These are phyloP conservation scores for Hyaloscypha finlandica DNA, from an alignment of 495 filamentous ascomycete genomes.

Conservation along the genomic window DNA sequence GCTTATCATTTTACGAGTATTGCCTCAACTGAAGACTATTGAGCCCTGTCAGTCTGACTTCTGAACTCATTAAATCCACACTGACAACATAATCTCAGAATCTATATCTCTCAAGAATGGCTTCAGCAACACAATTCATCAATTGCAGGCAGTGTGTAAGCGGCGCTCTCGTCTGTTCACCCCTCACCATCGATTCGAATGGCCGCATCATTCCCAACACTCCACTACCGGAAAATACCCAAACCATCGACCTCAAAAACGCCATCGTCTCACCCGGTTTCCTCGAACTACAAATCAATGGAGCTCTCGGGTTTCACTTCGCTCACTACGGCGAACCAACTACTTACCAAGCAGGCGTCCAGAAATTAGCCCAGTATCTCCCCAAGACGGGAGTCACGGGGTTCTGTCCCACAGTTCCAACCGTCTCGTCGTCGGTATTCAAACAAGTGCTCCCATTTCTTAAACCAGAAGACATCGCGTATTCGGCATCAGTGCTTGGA, in stretches of 20 bases:
- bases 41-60: neutral
- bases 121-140: slow-evolving; percentile 35
- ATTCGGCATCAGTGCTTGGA: slow-evolving; percentile 63
- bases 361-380: slow-evolving; percentile 55
- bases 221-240: slow-evolving; percentile 33
- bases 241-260: slow-evolving; percentile 58
- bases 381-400: slow-evolving; percentile 64
- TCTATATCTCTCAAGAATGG: slow-evolving; percentile 12
- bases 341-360: slow-evolving; percentile 55
- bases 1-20: neutral
- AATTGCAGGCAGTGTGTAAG: slow-evolving; percentile 45
- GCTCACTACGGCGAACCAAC: slow-evolving; percentile 56
- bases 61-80: neutral
- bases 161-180: slow-evolving; percentile 41
- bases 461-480: slow-evolving; percentile 49
- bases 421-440: slow-evolving; percentile 63
- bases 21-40: too few species aligned
- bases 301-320: slow-evolving; percentile 66
- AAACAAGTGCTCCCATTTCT: slow-evolving; percentile 60
- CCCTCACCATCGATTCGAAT: slow-evolving; percentile 40
- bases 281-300: slow-evolving; percentile 68
- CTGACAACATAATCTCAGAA: neutral
- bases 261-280: slow-evolving; percentile 64
- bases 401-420: slow-evolving; percentile 55
- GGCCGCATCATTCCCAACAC: slow-evolving; percentile 39